These are phyloP conservation scores for Pontederia paniculata DNA, from an alignment of 176 grass and related monocot species.

Conservation along the genomic window DNA sequence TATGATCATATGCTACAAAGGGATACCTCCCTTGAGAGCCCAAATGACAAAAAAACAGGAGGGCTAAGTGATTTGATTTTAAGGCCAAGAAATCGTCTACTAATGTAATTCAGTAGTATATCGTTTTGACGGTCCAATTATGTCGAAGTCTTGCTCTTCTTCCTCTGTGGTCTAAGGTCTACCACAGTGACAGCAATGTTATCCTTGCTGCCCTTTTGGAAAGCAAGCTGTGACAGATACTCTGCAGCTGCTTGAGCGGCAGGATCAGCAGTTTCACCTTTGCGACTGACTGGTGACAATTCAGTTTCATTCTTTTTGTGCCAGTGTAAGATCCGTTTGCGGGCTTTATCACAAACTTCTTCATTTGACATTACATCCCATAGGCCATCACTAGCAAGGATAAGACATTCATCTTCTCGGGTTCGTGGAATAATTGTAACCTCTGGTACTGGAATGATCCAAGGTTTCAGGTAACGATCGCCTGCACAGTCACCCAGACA, in stretches of 20 bases:
- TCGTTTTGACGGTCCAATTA: neutral
- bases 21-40: neutral
- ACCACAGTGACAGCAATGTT: slow-evolving; percentile 15
- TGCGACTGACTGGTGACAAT: neutral
- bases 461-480: neutral
- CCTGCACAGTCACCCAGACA: neutral
- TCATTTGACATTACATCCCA: slow-evolving; percentile 8
- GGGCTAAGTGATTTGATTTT: neutral
- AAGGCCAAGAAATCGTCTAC: neutral
- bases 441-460: slow-evolving; percentile 7
- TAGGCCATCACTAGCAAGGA: slow-evolving; percentile 2
- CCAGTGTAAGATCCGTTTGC: neutral
- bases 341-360: slow-evolving; percentile 4
- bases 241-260: slow-evolving; percentile 16
- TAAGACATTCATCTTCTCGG: slow-evolving; percentile 4
- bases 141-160: neutral
- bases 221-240: slow-evolving; percentile 5
- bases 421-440: neutral
- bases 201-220: slow-evolving; percentile 18
- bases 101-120: neutral
- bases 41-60: neutral
- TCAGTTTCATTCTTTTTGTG: slow-evolving; percentile 1
- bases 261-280: slow-evolving; percentile 6
- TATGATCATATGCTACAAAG: neutral
- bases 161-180: slow-evolving; percentile 11